phyloP scores from a whole-genome alignment of 495 filamentous ascomycete species.

The Xylaria intraflava region DNA sequence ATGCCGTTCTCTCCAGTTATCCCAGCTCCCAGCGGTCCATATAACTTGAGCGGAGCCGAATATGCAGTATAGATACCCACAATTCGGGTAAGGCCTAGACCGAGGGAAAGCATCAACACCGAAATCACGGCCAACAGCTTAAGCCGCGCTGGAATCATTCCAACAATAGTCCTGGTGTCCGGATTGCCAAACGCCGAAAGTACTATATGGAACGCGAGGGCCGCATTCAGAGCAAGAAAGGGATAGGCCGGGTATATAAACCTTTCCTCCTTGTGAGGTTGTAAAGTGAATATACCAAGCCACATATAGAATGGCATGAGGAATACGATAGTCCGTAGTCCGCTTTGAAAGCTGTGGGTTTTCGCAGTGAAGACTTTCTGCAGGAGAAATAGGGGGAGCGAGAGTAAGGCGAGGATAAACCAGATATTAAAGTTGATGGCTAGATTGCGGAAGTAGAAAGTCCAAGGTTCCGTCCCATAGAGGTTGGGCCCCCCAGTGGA shows the following conservation, averaged over 20 bases:
- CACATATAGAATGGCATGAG: slow-evolving; percentile 87
- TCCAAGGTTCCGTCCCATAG: slow-evolving; percentile 95
- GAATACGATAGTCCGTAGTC: slow-evolving; percentile 67
- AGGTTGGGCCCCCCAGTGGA: slow-evolving; percentile 78
- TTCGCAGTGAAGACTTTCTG: slow-evolving; percentile 42
- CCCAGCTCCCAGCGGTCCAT: slow-evolving; percentile 43
- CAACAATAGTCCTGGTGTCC: slow-evolving; percentile 55
- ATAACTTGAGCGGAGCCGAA: slow-evolving; percentile 74
- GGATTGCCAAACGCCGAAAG: slow-evolving; percentile 63
- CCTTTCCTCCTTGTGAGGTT: slow-evolving; percentile 96
- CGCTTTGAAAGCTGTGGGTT: slow-evolving; percentile 38
- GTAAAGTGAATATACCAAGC: slow-evolving; percentile 82
- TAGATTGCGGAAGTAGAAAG: slow-evolving; percentile 91
- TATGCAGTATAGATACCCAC: slow-evolving; percentile 82
- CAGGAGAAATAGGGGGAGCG: slow-evolving; percentile 53
- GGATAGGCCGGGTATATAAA: slow-evolving; percentile 99
- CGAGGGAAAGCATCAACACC: slow-evolving; percentile 49
- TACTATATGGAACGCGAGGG: slow-evolving; percentile 73
- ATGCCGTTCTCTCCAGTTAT: slow-evolving; percentile 45
- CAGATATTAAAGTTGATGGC: slow-evolving; percentile 92
- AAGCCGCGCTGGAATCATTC: slow-evolving; percentile 61
- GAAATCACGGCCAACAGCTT: slow-evolving; percentile 57
- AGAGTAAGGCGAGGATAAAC: slow-evolving; percentile 75
- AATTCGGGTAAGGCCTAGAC: slow-evolving; percentile 61
- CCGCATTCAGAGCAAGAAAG: slow-evolving; percentile 83